These are phyloP conservation scores for Priceomyces castillae DNA, from an alignment of 805 yeast genomes.

Conservation along the genomic window DNA sequence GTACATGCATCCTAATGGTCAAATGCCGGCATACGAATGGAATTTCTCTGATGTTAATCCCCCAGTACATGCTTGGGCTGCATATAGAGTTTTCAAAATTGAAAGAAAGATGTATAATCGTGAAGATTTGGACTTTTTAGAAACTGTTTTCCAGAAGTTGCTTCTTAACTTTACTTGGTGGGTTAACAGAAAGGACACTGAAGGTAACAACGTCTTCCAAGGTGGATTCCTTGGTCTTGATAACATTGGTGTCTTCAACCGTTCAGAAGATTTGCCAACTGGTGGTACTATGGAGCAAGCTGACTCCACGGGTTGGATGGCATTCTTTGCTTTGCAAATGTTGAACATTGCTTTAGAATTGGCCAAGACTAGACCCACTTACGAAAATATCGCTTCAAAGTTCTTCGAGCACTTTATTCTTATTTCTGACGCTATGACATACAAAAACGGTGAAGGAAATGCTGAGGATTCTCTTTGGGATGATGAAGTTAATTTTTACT, in stretches of 20 bases:
- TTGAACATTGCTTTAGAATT: constrained; percentile 87
- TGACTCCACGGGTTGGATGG: constrained; percentile 98
- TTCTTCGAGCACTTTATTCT: constrained; percentile 89
- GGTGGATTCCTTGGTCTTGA: constrained; percentile 94
- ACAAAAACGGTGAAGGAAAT: constrained; percentile 43
- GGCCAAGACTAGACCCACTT: constrained; percentile 79
- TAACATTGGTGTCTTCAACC: constrained; percentile 87
- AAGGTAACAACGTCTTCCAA: constrained; percentile 86
- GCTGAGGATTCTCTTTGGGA: constrained; percentile 78
- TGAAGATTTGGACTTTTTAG: constrained; percentile 79
- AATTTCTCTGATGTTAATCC: constrained; percentile 94
- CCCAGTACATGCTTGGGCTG: constrained; percentile 96
- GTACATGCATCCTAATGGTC: constrained; percentile 99
- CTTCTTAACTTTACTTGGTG: constrained; percentile 93
- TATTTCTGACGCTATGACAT: constrained; percentile 93
- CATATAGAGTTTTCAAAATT: constrained; percentile 80
- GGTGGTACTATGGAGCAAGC: constrained; percentile 92
- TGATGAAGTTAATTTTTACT: constrained; percentile 82
- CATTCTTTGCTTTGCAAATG: constrained; percentile 87
- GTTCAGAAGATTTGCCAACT: constrained; percentile 90
- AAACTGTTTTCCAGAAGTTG: constrained; percentile 88
- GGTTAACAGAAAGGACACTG: constrained; percentile 87
- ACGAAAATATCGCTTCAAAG: constrained; percentile 91
- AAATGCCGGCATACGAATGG: constrained; percentile 96
- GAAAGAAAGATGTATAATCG: constrained; percentile 83